phyloP scores from a whole-genome alignment of 2,329 filamentous ascomycete species.

The Talaromyces sp. region DNA sequence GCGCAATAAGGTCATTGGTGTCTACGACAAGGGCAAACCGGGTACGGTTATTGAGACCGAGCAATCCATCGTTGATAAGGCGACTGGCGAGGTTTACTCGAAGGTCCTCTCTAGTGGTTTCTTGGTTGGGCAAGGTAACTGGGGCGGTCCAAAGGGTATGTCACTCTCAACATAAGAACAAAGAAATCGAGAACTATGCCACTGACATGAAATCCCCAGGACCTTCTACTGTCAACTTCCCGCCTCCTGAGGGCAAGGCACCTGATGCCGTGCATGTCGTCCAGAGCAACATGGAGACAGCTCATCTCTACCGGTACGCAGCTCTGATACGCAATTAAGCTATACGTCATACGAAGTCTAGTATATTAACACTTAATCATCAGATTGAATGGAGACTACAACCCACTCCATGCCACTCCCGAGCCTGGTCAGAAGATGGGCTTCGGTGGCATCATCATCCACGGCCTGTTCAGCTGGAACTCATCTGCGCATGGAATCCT shows the following conservation, averaged over 20 bases:
- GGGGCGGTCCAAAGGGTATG: constrained; percentile 85
- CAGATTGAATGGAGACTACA: constrained; percentile 89
- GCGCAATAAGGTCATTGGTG: constrained; percentile 75
- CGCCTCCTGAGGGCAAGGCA: constrained; percentile 70
- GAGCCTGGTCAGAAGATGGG: constrained; percentile 87
- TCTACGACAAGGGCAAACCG: constrained; percentile 87
- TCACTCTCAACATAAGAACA: neutral
- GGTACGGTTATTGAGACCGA: constrained; percentile 82
- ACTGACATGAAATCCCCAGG: constrained; percentile 25
- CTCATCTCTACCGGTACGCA: constrained; percentile 68
- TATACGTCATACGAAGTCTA: neutral
- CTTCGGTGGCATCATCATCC: constrained; percentile 85
- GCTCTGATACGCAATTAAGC: neutral
- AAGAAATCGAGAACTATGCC: neutral
- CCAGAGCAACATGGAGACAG: constrained; percentile 72
- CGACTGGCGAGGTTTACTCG: constrained; percentile 70
- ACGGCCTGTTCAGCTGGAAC: constrained; percentile 89
- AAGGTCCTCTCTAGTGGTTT: constrained; percentile 72
- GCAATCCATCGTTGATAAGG: constrained; percentile 72
- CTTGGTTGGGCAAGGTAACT: constrained; percentile 77
- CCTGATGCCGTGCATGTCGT: constrained; percentile 72
- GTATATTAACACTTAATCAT: constrained; percentile 11
- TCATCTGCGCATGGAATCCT: constrained; percentile 73
- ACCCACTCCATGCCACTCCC: constrained; percentile 85
- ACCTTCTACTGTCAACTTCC: constrained; percentile 75